A percentile compares a stretch with the other conserved stretches of the same genome.
phyloP scores from a whole-genome alignment of 2,329 filamentous ascomycete genomes.

The Leptographium wingfieldii region DNA sequence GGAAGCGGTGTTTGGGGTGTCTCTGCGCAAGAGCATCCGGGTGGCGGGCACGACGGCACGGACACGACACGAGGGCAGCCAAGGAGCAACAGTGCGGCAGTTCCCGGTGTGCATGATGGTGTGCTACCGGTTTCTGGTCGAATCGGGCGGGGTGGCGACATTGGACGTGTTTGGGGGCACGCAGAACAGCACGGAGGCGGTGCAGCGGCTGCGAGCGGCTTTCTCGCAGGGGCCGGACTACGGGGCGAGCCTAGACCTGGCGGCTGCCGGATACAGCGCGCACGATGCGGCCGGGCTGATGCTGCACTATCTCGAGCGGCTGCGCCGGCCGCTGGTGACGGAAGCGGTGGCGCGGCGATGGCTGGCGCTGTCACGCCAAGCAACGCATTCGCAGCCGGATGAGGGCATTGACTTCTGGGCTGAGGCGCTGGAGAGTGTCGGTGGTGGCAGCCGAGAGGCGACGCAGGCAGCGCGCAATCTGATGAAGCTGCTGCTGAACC shows the following conservation, averaged over 20 bases:
- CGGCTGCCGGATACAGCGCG: conserved; percentile 18
- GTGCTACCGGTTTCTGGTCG: conserved; percentile 25
- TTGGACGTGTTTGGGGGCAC: conserved; percentile 25
- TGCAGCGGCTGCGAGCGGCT: conserved; percentile 23
- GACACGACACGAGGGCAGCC: conserved; percentile 24
- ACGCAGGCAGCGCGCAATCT: conserved; percentile 19
- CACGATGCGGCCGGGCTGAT: conserved; percentile 30
- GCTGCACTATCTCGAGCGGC: conserved; percentile 25
- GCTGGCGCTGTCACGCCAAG: conserved; percentile 27
- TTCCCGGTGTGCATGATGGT: conserved; percentile 30
- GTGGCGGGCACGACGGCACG: conserved; percentile 26
- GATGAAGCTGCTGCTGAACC: conserved; percentile 29
- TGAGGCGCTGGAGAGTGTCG: conserved; percentile 27
- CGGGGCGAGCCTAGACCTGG: conserved; percentile 25
- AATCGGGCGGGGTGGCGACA: conserved; percentile 20
- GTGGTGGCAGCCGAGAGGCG: conserved; percentile 18
- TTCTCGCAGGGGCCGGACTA: conserved; percentile 25
- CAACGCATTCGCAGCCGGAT: conserved; percentile 19
- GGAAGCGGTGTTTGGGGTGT: conserved; percentile 26
- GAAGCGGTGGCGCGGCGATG: conserved; percentile 26
- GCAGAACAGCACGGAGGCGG: conserved; percentile 20
- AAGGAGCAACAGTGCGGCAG: conserved; percentile 21
- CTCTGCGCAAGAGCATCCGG: conserved; percentile 26
- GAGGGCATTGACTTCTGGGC: conserved; percentile 34
- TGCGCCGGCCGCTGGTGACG: conserved; percentile 25